phyloP scores from a whole-genome alignment of 139 green algal species.

The Coccomyxa sp. region DNA sequence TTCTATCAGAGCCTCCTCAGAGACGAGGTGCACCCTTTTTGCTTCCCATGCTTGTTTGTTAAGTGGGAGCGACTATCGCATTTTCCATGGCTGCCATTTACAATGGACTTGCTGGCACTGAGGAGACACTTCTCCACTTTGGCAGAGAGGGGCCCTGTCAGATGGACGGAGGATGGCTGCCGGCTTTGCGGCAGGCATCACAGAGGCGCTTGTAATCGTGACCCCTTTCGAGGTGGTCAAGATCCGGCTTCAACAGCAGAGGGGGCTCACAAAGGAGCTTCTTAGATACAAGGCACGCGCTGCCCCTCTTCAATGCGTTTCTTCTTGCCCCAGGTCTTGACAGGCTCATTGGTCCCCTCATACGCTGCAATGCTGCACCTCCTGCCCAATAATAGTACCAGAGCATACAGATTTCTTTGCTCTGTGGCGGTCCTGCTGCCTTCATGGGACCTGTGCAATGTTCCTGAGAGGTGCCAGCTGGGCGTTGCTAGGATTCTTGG shows the following conservation, averaged over 20 bases:
- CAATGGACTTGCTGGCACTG: not conserved
- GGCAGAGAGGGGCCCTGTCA: constrained; percentile 57
- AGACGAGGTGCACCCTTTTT: constrained; percentile 38
- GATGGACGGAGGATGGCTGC: constrained; percentile 55
- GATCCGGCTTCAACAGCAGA: constrained; percentile 93
- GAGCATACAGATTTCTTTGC: too few species aligned
- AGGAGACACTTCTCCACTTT: not conserved
- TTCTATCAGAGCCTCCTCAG: constrained; percentile 78
- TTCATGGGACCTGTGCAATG: too few species aligned
- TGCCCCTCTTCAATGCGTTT: not conserved
- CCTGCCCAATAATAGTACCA: too few species aligned
- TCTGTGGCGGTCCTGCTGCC: too few species aligned
- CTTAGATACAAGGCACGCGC: constrained; percentile 76
- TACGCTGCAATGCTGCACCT: too few species aligned
- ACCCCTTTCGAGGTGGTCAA: constrained; percentile 97
- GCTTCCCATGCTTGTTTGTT: too few species aligned
- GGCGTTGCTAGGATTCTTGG: too few species aligned
- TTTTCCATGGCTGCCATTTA: too few species aligned
- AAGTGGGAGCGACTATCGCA: too few species aligned
- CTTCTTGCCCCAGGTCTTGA: not conserved
- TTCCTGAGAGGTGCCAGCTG: too few species aligned
- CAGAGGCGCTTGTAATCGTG: constrained; percentile 89
- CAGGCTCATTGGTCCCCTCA: not conserved
- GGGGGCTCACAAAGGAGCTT: constrained; percentile 52
- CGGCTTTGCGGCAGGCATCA: constrained; percentile 79